Percentiles rank a stretch among this genome's conserved stretches.
These are phyloP conservation scores for Talaromyces islandicus DNA, from an alignment of 2,329 filamentous ascomycete genomes.

Conservation along the genomic window DNA sequence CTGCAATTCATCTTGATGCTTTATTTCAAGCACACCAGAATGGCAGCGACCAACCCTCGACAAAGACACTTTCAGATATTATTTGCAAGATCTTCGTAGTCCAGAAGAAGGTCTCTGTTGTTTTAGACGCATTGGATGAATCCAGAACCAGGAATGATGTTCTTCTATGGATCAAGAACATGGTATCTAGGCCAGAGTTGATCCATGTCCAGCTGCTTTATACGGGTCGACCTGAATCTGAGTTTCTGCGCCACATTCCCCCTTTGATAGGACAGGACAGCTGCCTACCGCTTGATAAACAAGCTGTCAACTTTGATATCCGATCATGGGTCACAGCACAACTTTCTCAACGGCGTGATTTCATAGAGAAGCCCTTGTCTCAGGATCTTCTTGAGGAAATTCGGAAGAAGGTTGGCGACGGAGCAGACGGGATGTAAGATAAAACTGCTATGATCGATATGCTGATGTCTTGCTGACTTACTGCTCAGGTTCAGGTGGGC, in stretches of 20 bases:
- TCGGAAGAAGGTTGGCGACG: background rate
- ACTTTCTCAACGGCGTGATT: background rate
- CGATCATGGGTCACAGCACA: background rate
- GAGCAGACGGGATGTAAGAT: slow-evolving; percentile 1
- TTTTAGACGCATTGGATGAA: slow-evolving; percentile 17
- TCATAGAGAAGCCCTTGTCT: background rate
- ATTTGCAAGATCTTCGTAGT: slow-evolving; percentile 2
- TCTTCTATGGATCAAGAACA: slow-evolving; percentile 7
- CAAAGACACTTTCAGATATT: background rate
- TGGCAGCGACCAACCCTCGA: slow-evolving; percentile 7
- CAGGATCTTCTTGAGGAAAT: background rate
- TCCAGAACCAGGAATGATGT: slow-evolving; percentile 8
- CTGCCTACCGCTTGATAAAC: background rate
- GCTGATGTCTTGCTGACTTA: background rate
- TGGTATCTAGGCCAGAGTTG: background rate
- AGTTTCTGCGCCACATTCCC: slow-evolving; percentile 8
- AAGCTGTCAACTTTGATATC: background rate
- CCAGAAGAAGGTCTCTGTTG: slow-evolving; percentile 7
- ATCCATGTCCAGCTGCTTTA: slow-evolving; percentile 8
- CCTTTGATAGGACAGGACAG: background rate
- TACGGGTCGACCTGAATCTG: slow-evolving; percentile 13
- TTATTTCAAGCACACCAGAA: slow-evolving; percentile 2
- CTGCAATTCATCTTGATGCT: background rate
- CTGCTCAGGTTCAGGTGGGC: slow-evolving; percentile 18
- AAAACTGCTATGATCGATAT: background rate